Base-by-base conservation (phyloP, 306 rosid species). In the Biancaea sappan region DNA sequence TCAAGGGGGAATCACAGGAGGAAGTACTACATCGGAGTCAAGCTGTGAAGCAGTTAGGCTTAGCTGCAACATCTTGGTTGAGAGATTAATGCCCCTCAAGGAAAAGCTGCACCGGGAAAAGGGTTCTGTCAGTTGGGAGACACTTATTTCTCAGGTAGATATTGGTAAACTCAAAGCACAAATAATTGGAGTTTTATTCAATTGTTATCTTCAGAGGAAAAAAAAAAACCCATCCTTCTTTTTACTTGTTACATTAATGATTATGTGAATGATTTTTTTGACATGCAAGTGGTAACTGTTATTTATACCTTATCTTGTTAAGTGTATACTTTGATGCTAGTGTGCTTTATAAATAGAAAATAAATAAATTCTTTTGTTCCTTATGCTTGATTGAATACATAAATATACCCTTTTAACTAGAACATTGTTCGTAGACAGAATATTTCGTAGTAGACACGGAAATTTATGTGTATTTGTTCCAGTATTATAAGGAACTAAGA, bases 21-120 rank as follows among this genome's bases (percentile, higher is more conserved):
- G 93, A 69, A 94, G 98, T 80, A 94, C 98, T 22, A 94, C 98
- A 70, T 94, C 97, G 12, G 98, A 94, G 83, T 66, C 96, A 41
- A 88, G 97, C 80, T 91, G 98, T 32, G 94, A 86, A 85, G 98
- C 97, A 19, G 95, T 91, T 40, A 83, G 90, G 80, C 86, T 89
- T 47, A 77, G 93, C 70, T 91, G 97, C 77, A 61, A 91, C 71
- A 40, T 81, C 76, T 83, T 93, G 87, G 89, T 93, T 38, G 96
- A 91, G 84, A 84, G 96, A 65, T 84, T 93, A 29, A 75, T 63
- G 47, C 88, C 96, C 64, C 79, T 94, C 52, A 88, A 86, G 80
- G 82, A 85, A 77, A 81, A 37, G 35, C 76, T 90, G 83, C 84
- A 84, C 85, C 52, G 60, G 62, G 77, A 91, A 73, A 82, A 47